Conservation (phyloP, 139 green algal species). For the Chlorella sp. region DNA sequence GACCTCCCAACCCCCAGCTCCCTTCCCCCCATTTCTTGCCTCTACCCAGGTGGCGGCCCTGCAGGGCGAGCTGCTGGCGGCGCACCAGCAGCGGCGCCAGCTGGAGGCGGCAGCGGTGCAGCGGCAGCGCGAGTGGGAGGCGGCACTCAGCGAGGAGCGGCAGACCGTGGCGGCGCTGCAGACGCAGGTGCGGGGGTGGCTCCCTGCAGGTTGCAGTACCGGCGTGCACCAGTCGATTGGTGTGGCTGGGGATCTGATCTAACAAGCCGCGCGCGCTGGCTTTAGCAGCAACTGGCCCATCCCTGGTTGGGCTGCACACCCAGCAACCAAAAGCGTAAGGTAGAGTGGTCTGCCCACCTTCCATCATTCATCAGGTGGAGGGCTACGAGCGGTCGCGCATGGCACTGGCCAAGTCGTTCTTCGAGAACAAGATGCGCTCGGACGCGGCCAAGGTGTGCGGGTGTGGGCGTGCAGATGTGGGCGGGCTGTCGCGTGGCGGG, state of each 20-base stretch:
- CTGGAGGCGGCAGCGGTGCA: slow-evolving; percentile 13
- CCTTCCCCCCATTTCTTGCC: not conserved
- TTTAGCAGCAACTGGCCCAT: not conserved
- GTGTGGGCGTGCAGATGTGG: too few relatives aligned
- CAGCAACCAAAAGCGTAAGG: too few relatives aligned
- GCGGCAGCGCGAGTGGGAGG: not conserved
- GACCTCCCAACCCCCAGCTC: too few relatives aligned
- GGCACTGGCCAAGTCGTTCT: slow-evolving; percentile 27
- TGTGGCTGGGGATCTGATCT: not conserved
- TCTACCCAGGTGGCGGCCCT: not conserved
- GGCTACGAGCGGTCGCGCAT: slow-evolving; percentile 38
- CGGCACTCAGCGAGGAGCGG: slow-evolving; percentile 5
- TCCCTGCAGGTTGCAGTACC: too few relatives aligned
- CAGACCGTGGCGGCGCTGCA: slow-evolving; percentile 1
- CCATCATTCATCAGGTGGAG: slow-evolving; percentile 14
- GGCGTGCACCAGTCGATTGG: not conserved
- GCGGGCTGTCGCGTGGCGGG: too few relatives aligned
- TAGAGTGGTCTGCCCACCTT: too few relatives aligned
- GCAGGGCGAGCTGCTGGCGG: slow-evolving; percentile 24
- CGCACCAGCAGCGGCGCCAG: not conserved
- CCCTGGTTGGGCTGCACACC: too few relatives aligned
- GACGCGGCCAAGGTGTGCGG: slow-evolving; percentile 35
- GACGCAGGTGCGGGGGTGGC: not conserved
- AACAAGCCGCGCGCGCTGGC: not conserved
- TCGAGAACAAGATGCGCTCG: slow-evolving; percentile 28